Evolutionary conservation across 306 rosid species (phyloP), one percentile per base, ranked within the genome.

Genomic region (Sophora flavescens): DNA sequence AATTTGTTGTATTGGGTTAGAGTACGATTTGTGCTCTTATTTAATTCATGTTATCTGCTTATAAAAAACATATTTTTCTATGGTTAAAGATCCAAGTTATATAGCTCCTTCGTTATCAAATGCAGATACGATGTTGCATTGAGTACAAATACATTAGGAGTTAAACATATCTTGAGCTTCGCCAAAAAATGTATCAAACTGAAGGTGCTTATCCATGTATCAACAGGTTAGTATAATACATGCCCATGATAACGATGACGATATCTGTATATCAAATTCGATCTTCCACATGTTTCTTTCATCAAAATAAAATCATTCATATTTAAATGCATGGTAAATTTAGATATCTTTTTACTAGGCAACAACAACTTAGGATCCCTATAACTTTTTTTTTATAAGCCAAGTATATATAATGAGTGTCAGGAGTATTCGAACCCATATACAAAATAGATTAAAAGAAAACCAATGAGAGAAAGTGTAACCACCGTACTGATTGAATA

Each of bases 101-200:
- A 10, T 1, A 17, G 8, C 1, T 47, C 1, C 36, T 6, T 38
- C 8, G 8, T 2, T 70, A 13, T 41, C 13, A 45, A 63, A 15
- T 67, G 68, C 82, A 93, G 98, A 35, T 93, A 90, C 7, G 97
- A 90, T 78, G 75, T 84, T 48, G 87, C 96, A 16, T 58, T 93
- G 61, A 77, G 80, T 33, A 66, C 85, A 47, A 93, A 93, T 62
- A 85, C 97, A 39, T 39, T 93, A 39, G 96, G 96, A 78, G 87
- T 81, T 22, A 82, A 84, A 77, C 56, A 90, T 74, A 84, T 85
- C 9, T 17, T 90, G 65, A 81, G 44, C 81, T 93, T 93, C 44
- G 92, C 94, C 53, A 90, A 90, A 78, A 75, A 76, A 11, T 90
- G 94, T 56, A n/a, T 51, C 22, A 82, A 66, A 45, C 51, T 87